Evolutionary conservation across 805 yeast genomes (phyloP).

Genomic region (Metschnikowia proteae): DNA sequence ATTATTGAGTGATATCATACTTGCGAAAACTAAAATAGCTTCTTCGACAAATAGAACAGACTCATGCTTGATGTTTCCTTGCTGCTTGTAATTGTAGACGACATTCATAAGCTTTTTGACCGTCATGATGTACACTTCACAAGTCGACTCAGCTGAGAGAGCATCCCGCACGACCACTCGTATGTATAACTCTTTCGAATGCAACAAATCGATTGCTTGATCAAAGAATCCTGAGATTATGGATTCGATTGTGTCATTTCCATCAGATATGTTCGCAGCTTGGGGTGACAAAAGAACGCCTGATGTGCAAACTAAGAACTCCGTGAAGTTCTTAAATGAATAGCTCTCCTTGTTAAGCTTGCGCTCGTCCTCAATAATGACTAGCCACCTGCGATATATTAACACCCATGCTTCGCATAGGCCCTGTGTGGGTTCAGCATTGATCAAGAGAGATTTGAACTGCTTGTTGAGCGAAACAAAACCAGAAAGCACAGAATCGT

Average conservation of each 20-base stretch:
- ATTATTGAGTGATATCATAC: constrained; percentile 31
- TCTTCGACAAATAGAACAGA: constrained; percentile 46
- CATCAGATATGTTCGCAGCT: constrained; percentile 22
- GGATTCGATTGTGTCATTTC: constrained; percentile 27
- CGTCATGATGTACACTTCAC: constrained; percentile 49
- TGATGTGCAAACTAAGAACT: constrained; percentile 66
- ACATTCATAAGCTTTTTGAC: constrained; percentile 41
- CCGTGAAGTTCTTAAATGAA: constrained; percentile 64
- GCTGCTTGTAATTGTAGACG: constrained; percentile 33
- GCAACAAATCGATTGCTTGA: constrained; percentile 47
- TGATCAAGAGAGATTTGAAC: constrained; percentile 39
- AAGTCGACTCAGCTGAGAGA: constrained; percentile 60
- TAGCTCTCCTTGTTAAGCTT: constrained; percentile 36
- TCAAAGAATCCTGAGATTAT: constrained; percentile 43
- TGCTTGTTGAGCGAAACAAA: constrained; percentile 71
- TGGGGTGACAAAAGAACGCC: constrained; percentile 51
- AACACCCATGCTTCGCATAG: constrained; percentile 38
- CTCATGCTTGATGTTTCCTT: constrained; percentile 24
- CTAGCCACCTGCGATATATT: constrained; percentile 51
- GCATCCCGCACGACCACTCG: constrained; percentile 74
- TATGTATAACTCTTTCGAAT: constrained; percentile 47
- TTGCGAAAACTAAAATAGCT: constrained; percentile 42
- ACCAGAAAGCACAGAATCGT: constrained; percentile 60
- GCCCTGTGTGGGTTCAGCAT: constrained; percentile 36
- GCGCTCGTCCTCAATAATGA: constrained; percentile 24